These are phyloP conservation scores for Colletotrichum destructivum DNA, from an alignment of 2,329 filamentous ascomycete genomes.

Conservation along the genomic window DNA sequence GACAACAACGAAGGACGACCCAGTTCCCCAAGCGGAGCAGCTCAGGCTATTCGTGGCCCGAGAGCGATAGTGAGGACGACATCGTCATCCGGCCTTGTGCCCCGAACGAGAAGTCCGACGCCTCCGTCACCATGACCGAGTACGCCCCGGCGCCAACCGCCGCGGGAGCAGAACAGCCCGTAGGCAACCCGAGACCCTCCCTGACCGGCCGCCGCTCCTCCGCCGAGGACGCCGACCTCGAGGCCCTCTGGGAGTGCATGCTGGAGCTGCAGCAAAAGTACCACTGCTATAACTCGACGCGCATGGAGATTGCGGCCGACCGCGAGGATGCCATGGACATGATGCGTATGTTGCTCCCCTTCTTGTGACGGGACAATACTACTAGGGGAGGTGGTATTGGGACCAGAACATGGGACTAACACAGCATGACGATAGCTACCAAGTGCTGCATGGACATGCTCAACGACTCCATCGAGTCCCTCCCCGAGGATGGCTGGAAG, in stretches of 20 bases:
- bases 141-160: slow-evolving; percentile 23
- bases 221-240: slow-evolving; percentile 33
- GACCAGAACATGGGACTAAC: neutral
- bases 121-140: slow-evolving; percentile 38
- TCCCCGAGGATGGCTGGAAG: slow-evolving; percentile 46
- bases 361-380: too few species aligned
- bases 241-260: slow-evolving; percentile 43
- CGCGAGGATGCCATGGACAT: slow-evolving; percentile 39
- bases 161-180: slow-evolving; percentile 2
- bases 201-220: slow-evolving; percentile 38
- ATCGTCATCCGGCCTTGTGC: slow-evolving; percentile 39
- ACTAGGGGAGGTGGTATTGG: too few species aligned
- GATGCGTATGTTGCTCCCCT: slow-evolving; percentile 36
- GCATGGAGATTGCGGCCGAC: slow-evolving; percentile 44
- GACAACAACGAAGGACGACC: slow-evolving; percentile 18
- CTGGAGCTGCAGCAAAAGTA: slow-evolving; percentile 42
- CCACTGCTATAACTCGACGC: slow-evolving; percentile 44
- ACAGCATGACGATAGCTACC: slow-evolving; percentile 41
- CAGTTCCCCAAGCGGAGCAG: slow-evolving; percentile 32
- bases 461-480: slow-evolving; percentile 45
- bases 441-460: slow-evolving; percentile 46
- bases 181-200: slow-evolving; percentile 11
- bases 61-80: slow-evolving; percentile 42
- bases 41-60: slow-evolving; percentile 38
- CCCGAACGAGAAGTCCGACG: slow-evolving; percentile 36